A percentile compares a stretch with the other conserved stretches of the same genome.
Conservation (phyloP, 495 filamentous ascomycete species). For the Daldinia vernicosa region DNA sequence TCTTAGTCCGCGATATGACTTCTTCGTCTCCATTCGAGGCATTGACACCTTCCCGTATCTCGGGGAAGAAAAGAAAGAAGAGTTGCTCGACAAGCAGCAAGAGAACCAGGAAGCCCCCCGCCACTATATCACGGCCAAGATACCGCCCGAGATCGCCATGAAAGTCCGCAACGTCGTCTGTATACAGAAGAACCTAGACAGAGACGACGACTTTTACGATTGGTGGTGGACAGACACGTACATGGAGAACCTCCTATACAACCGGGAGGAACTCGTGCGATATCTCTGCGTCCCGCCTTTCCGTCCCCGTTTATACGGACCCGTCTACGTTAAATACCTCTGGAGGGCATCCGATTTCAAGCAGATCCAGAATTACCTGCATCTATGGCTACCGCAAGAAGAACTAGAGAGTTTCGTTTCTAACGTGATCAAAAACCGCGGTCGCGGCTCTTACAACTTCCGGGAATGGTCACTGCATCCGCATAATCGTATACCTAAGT, state of each 20-base stretch:
- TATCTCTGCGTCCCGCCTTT: background rate
- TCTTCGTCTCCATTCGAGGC: background rate
- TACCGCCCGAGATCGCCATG: background rate
- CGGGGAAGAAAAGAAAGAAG: background rate
- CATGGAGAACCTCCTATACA: background rate
- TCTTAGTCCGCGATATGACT: conserved; percentile 6
- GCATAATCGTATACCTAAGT: background rate
- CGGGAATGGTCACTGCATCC: background rate
- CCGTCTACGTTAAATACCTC: background rate
- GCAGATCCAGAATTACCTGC: background rate
- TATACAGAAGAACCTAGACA: background rate
- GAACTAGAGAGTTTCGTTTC: background rate
- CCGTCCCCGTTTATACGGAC: background rate
- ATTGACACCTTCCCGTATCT: background rate
- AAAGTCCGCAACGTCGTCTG: conserved; percentile 5
- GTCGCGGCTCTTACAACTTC: conserved; percentile 6
- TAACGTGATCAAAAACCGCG: background rate
- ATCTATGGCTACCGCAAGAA: background rate
- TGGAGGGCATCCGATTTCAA: background rate
- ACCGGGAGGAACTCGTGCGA: background rate
- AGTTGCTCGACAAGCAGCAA: background rate
- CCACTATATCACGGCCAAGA: background rate
- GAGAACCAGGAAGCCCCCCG: background rate
- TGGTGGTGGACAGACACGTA: conserved; percentile 3
- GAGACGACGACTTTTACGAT: background rate